Evolutionary conservation across 2,329 filamentous ascomycete genomes (phyloP).

Genomic region (Diaporthe sp.): DNA sequence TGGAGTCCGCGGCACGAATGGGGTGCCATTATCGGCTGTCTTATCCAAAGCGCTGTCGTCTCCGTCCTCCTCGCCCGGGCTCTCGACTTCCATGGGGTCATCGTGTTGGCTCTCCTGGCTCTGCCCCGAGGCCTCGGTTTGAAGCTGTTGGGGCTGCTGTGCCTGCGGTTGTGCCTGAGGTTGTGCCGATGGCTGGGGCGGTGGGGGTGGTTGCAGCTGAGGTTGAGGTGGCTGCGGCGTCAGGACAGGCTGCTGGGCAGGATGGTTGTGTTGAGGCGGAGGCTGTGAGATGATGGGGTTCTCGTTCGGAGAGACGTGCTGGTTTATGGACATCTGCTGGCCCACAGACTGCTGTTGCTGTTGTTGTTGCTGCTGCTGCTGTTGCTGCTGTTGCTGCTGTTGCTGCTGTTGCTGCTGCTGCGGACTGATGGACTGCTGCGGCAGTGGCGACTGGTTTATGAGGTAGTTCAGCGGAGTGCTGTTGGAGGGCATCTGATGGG

Average conservation of each 20-base stretch:
- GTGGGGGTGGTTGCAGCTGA: conserved; percentile 42
- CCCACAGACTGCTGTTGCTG: conserved; percentile 52
- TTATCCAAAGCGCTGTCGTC: conserved; percentile 62
- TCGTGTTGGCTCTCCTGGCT: conserved; percentile 58
- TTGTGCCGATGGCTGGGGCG: conserved; percentile 43
- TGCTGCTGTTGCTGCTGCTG: conserved; percentile 54
- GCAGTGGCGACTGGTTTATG: conserved; percentile 43
- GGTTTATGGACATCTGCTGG: conserved; percentile 54
- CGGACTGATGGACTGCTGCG: conserved; percentile 44
- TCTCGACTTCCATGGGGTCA: conserved; percentile 69
- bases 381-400: conserved; percentile 52
- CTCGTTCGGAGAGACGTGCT: conserved; percentile 58
- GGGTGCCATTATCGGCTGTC: conserved; percentile 60
- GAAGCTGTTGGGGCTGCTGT: conserved; percentile 46
- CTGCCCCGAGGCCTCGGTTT: conserved; percentile 47
- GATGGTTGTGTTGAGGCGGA: conserved; percentile 44
- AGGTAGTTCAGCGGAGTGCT: conserved; percentile 50
- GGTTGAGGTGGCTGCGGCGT: conserved; percentile 43
- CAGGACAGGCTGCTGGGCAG: conserved; percentile 43
- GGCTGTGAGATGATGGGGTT: conserved; percentile 59
- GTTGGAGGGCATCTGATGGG: conserved; percentile 59
- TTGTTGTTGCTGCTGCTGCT: conserved; percentile 51
- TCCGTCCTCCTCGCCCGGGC: conserved; percentile 62
- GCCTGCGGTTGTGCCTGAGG: conserved; percentile 13
- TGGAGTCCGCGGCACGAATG: conserved; percentile 67